These are phyloP conservation scores for Fusarium praegraminearum DNA, from an alignment of 2,329 filamentous ascomycete species.

Conservation along the genomic window DNA sequence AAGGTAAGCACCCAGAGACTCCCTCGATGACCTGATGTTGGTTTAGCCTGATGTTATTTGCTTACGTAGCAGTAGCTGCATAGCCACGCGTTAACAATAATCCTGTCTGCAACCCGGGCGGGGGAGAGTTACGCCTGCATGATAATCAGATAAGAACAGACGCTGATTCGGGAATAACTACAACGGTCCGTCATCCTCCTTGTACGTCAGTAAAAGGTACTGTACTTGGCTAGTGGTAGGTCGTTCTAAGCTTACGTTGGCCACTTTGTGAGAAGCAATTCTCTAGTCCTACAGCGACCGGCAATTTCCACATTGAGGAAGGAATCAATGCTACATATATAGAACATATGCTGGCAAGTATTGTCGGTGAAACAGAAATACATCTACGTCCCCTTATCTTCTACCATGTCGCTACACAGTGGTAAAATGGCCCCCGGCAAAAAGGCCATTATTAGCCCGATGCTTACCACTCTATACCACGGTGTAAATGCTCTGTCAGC, in stretches of 20 bases:
- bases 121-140: not conserved
- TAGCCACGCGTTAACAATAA: not conserved
- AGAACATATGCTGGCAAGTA: rapidly evolving
- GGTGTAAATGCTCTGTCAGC: not conserved
- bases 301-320: not conserved
- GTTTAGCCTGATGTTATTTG: not conserved
- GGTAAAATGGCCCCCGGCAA: not conserved
- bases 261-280: not conserved
- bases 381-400: no score
- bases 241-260: not conserved
- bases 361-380: not conserved
- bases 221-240: not conserved
- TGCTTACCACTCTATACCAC: not conserved
- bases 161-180: not conserved
- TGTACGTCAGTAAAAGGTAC: not conserved
- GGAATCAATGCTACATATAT: not conserved
- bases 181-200: not conserved
- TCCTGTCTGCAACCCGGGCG: not conserved
- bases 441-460: not conserved
- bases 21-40: not conserved
- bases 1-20: no score
- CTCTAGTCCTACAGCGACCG: not conserved
- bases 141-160: not conserved
- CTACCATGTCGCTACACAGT: not conserved
- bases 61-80: not conserved